Evolutionary conservation across 1,284 basidiomycete genomes (phyloP).

Genomic region (Cryptococcus wingfieldii): DNA sequence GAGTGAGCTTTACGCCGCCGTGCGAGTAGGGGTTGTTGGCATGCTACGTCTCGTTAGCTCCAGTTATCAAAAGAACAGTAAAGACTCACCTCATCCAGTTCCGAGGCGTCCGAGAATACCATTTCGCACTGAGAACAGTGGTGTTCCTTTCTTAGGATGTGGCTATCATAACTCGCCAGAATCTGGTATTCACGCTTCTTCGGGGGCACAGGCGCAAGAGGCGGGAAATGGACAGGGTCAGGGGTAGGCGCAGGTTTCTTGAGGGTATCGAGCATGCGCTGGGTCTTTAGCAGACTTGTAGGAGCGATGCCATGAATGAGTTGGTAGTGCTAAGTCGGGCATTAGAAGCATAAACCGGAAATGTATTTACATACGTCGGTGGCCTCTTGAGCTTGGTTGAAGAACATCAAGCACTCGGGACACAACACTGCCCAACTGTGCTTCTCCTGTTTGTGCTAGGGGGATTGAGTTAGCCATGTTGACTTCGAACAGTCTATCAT

Average conservation of each 20-base stretch:
- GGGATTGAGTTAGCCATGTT: not conserved
- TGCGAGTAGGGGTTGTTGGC: conserved; percentile 1
- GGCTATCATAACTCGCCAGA: conserved; percentile 3
- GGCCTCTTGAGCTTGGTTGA: conserved; percentile 9
- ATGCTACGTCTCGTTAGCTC: conserved; percentile 1
- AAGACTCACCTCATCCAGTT: conserved; percentile 4
- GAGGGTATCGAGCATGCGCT: conserved; percentile 8
- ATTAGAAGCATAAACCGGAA: not conserved
- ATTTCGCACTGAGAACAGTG: conserved; percentile 7
- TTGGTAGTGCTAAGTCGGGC: conserved; percentile 8
- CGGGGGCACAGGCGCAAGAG: not conserved
- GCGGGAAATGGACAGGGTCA: not conserved
- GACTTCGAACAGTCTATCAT: not conserved
- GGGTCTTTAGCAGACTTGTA: conserved; percentile 1
- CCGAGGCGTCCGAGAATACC: conserved; percentile 1
- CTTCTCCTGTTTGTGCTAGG: conserved; percentile 11
- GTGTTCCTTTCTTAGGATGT: conserved; percentile 4
- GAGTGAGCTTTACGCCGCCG: conserved; percentile 1
- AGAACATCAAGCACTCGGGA: conserved; percentile 5
- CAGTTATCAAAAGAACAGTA: not conserved
- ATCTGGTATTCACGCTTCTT: not conserved
- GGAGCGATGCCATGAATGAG: conserved; percentile 3
- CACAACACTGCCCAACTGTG: conserved; percentile 16
- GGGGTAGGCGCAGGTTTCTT: not conserved
- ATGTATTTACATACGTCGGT: conserved; percentile 1